Evolutionary conservation across 768 basidiomycete species (phyloP), one percentile per base, ranked within the genome.

Genomic region (Leccinum variicolor): DNA sequence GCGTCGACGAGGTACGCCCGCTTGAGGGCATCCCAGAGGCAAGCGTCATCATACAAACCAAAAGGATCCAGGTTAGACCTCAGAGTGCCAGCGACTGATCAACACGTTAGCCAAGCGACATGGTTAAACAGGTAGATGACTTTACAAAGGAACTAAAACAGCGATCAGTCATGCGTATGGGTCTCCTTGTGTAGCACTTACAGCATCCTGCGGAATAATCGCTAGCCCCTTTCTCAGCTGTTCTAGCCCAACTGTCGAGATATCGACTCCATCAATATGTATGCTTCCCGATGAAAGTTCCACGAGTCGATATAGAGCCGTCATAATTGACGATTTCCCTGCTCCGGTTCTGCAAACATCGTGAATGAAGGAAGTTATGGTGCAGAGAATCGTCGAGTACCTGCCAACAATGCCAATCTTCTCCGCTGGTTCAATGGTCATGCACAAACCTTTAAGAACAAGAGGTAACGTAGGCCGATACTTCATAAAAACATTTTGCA

Each of bases 11-110:
- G 81, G 72, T 94, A 87, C 1, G 93, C 83, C 25, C 93, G 87
- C 67, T 84, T 87, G 50, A 97, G 75, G 4, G 95, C 92, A 64
- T 96, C 93, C 87, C 91, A 94, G 19, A 97, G 79, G 23, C 80
- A 79, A 21, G 83, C 84, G 69, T 96, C 94, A 60, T 90, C 89
- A 60, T 90, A 83, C 47, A 83, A 72, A 50, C 82, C 85, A 74
- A 96, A 95, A 0, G 95, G 95, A 69, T 97, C 95, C 4, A 97
- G 83, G 68, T 98, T 97, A 46, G 84, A 83, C 51, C 94, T 81
- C 21, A 96, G 73, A 1, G 90, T 92, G 53, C 91, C 92, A 15
- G 87, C 89, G 74, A 91, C 86, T 79, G 23, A 21, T 3, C 50
- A 55, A 28, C 10, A 13, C 6, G 17, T 70, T 29, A 68, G 55